Evolutionary conservation across 768 basidiomycete species (phyloP).

Genomic region (Tremella mesenterica): DNA sequence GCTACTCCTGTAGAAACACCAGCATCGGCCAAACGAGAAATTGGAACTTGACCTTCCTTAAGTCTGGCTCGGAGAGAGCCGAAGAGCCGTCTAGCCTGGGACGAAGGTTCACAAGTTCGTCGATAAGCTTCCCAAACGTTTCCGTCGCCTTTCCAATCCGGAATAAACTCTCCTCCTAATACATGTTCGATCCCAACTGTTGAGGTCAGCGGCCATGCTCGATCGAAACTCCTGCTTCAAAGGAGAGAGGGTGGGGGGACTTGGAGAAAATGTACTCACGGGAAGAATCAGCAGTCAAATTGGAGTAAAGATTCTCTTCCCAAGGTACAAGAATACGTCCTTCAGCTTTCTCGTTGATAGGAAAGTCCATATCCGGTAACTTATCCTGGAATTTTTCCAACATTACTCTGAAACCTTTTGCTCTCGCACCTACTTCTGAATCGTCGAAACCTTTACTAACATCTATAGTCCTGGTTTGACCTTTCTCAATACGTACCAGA

Average conservation of each 20-base stretch:
- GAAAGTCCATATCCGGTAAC: slow-evolving; percentile 87
- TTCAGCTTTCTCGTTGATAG: slow-evolving; percentile 88
- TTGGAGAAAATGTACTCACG: slow-evolving; percentile 43
- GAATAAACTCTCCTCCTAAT: slow-evolving; percentile 58
- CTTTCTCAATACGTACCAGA: slow-evolving; percentile 66
- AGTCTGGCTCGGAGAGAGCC: slow-evolving; percentile 56
- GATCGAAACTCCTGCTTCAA: background rate
- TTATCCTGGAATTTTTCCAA: slow-evolving; percentile 59
- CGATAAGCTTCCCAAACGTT: slow-evolving; percentile 88
- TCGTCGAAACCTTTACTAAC: slow-evolving; percentile 57
- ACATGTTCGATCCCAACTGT: slow-evolving; percentile 53
- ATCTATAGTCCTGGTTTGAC: slow-evolving; percentile 55
- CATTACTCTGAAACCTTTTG: slow-evolving; percentile 68
- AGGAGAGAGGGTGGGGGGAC: too few relatives aligned
- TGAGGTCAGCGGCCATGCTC: background rate
- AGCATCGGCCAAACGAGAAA: slow-evolving; percentile 39
- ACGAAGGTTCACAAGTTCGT: slow-evolving; percentile 72
- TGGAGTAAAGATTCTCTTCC: slow-evolving; percentile 70
- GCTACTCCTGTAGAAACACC: slow-evolving; percentile 44
- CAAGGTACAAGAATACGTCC: slow-evolving; percentile 87
- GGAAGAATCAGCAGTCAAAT: slow-evolving; percentile 52
- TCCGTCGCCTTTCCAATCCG: slow-evolving; percentile 78
- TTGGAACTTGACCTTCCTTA: slow-evolving; percentile 43
- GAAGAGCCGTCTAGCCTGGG: slow-evolving; percentile 73
- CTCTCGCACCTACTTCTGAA: slow-evolving; percentile 65